These are phyloP conservation scores for Coemansia sp. DNA, from an alignment of 192 early-diverging fungal species.

Conservation along the genomic window DNA sequence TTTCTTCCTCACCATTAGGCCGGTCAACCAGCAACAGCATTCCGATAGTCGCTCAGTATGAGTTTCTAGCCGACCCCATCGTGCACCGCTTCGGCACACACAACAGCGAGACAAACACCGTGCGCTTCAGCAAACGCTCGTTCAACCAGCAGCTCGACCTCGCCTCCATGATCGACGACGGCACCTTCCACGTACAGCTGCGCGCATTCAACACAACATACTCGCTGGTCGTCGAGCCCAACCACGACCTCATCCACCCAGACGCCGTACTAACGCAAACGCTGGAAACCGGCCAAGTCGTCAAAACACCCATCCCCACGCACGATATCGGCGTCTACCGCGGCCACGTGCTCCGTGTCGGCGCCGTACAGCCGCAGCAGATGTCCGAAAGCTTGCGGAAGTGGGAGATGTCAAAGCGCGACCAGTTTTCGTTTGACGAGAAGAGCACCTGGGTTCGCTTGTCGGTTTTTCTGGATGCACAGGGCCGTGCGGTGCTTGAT, in stretches of 20 bases:
- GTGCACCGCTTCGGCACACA: slow-evolving; percentile 28
- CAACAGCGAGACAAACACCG: not conserved
- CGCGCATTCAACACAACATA: slow-evolving; percentile 66
- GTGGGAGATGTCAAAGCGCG: slow-evolving; percentile 29
- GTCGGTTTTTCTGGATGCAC: slow-evolving; percentile 37
- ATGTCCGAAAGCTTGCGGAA: slow-evolving; percentile 23
- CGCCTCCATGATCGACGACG: slow-evolving; percentile 47
- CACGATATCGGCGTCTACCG: slow-evolving; percentile 58
- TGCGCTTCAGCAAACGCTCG: slow-evolving; percentile 18
- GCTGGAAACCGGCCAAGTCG: slow-evolving; percentile 10
- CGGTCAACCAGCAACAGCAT: slow-evolving; percentile 28
- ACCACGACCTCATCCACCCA: slow-evolving; percentile 67
- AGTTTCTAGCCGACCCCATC: slow-evolving; percentile 43
- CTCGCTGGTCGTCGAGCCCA: slow-evolving; percentile 63
- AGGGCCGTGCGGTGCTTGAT: slow-evolving; percentile 53
- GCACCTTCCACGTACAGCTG: slow-evolving; percentile 57
- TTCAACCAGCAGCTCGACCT: slow-evolving; percentile 26
- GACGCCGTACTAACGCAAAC: slow-evolving; percentile 45
- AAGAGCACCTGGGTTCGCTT: slow-evolving; percentile 54
- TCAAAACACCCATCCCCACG: slow-evolving; percentile 13
- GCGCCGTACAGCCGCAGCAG: slow-evolving; percentile 18
- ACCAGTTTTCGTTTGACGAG: slow-evolving; percentile 42
- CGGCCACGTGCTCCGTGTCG: slow-evolving; percentile 47
- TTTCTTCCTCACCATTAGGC: slow-evolving; percentile 2
- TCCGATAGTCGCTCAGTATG: slow-evolving; percentile 37